A percentile compares a stretch with the other conserved stretches of the same genome.
phyloP scores from a whole-genome alignment of 352 stramenopile species.

The Chrysophaeum taylorii region DNA sequence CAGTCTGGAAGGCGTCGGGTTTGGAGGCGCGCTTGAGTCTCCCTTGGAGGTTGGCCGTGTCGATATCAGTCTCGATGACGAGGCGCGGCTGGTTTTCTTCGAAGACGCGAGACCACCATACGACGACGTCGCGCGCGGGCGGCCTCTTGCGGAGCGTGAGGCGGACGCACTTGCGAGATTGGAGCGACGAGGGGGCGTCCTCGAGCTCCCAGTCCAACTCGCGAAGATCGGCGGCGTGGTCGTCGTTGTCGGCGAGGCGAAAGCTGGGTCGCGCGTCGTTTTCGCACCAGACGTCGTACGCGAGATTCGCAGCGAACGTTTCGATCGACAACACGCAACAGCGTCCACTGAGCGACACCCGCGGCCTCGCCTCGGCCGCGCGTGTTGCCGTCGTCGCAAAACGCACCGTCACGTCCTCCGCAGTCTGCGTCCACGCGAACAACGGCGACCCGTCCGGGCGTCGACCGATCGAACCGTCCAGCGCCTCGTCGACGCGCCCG shows the following conservation, averaged over 20 bases:
- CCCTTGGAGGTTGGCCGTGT: neutral
- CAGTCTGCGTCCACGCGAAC: neutral
- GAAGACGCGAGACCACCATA: conserved; percentile 1
- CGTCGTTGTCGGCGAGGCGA: neutral
- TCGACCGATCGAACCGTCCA: neutral
- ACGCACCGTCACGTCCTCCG: neutral
- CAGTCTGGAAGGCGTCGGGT: neutral
- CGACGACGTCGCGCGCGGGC: neutral
- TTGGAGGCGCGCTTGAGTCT: neutral
- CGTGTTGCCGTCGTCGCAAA: neutral
- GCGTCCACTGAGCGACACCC: neutral
- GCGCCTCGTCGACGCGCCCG: neutral
- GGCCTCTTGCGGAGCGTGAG: neutral
- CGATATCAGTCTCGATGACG: neutral
- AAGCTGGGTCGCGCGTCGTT: neutral
- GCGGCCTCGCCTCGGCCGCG: neutral
- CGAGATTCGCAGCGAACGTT: neutral
- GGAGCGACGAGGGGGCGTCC: neutral
- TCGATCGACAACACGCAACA: neutral
- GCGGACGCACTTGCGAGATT: too few relatives aligned
- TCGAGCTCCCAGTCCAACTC: conserved; percentile 4
- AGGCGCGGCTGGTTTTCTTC: neutral
- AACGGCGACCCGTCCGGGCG: neutral
- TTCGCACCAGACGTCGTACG: conserved; percentile 10
- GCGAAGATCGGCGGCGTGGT: neutral